phyloP scores from a whole-genome alignment of 2,329 filamentous ascomycete genomes.

The Elsinoe australis region DNA sequence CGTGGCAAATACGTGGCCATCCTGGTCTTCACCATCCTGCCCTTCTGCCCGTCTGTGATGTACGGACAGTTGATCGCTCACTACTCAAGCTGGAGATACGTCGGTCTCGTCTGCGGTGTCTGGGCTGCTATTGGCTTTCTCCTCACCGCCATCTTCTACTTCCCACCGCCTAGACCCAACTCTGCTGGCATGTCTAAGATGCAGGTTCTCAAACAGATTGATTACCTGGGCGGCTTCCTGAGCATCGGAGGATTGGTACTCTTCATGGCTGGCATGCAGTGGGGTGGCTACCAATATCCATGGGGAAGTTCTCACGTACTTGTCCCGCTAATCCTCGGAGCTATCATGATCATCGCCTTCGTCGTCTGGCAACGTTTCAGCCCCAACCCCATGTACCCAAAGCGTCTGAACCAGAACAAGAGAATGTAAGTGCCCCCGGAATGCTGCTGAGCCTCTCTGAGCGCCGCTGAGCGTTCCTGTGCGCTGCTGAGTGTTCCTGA shows the following conservation, averaged over 20 bases:
- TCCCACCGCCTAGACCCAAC: slow-evolving; percentile 44
- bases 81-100: slow-evolving; percentile 47
- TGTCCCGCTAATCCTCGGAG: slow-evolving; percentile 29
- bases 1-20: slow-evolving; percentile 56
- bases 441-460: too few relatives aligned
- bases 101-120: slow-evolving; percentile 46
- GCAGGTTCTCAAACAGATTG: slow-evolving; percentile 41
- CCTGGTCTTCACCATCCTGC: slow-evolving; percentile 54
- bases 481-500: too few relatives aligned
- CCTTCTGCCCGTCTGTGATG: slow-evolving; percentile 55
- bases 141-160: slow-evolving; percentile 47
- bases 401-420: slow-evolving; percentile 27
- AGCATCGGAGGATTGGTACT: slow-evolving; percentile 44
- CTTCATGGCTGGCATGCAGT: slow-evolving; percentile 41
- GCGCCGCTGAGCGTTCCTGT: too few relatives aligned
- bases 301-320: slow-evolving; percentile 30
- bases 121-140: slow-evolving; percentile 48
- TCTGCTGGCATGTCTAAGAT: slow-evolving; percentile 34
- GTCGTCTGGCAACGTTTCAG: slow-evolving; percentile 30
- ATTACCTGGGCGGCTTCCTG: slow-evolving; percentile 46
- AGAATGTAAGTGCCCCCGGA: slow-evolving; percentile 24
- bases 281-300: slow-evolving; percentile 26
- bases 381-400: slow-evolving; percentile 31
- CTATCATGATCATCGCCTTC: slow-evolving; percentile 28
- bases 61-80: slow-evolving; percentile 52